Base-by-base conservation (phyloP, 495 filamentous ascomycete species). In the Hypoxylon subgilvum region DNA sequence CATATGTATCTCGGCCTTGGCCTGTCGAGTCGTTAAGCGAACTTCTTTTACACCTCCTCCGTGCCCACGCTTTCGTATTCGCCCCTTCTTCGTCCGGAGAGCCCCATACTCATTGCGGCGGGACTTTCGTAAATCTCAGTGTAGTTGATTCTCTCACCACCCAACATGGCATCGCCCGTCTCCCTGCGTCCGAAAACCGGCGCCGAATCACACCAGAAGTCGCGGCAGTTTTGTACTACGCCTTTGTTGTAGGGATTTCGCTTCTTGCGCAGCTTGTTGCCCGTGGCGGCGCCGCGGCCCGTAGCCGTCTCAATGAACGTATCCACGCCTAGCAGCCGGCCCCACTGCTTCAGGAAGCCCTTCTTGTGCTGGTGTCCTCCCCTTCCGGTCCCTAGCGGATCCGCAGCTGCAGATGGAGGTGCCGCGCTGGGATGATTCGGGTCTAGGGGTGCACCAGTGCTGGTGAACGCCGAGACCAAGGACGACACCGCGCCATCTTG, bases 141-240 rank as follows among this genome's bases (percentile, higher is more conserved):
- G 70, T 96, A 98, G 70, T 96, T 89, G 47, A 98, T 83, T 12
- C 77, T 63, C 59, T 89, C 82, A 10, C 94, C 93, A 8, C 84
- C 90, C 3, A 98, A 72, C 73, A 91, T 78, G 1, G 85, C 90
- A 19, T 82, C 78, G 4, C 92, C 92, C 47, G 82, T 85, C 57
- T 88, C 82, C 23, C 89, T 82, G 50, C 79, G 80, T 28, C 89
- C 85, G 72, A 97, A 91, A 23, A 95, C 65, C 6, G 94, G 92
- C 13, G 87, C 84, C 0, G 89, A 83, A 67, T 97, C 94, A 63
- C 89, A 91, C 90, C 91, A 98, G 72, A 98, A 98, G 72, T 98
- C 94, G 51, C 85, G 91, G 67, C 93, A 97, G 61, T 98, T 98
- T 25, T 84, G 85, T 21, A 93, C 56, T 12, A 90, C 69, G 13